Base-by-base conservation (phyloP, 2,329 filamentous ascomycete genomes). In the Xylaria sp. region DNA sequence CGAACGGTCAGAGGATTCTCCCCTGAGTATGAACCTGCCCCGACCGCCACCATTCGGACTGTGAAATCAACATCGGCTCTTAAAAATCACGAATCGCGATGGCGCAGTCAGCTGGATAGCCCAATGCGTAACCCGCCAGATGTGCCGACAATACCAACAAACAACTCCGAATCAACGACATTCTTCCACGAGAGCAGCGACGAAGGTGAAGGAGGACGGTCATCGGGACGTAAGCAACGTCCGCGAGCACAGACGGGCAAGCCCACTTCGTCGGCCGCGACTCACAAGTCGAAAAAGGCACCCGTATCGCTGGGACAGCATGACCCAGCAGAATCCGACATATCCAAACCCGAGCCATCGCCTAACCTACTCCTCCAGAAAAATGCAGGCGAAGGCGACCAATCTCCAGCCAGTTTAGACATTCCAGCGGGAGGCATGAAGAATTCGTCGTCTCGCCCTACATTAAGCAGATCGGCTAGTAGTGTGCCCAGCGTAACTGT, bases 11-110 rank as follows among this genome's bases (percentile, higher is more conserved):
- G 89, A 71, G 89, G 90, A 1, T 94, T 94, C 77, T 94, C 92
- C 20, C 90, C 91, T 13, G 90, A 91, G 63, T 94, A 94, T 78
- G 90, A 91, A 55, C 91, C 91, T 13, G 89, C 90, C 70, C 88
- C 89, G 48, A 91, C 88, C 77, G 90, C 92, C 34, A 89, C 88
- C n/a, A 92, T 94, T 50, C 87, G 90, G 63, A 82, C 86, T n/a
- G 88, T 92, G 44, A 84, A 85, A 63, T 81, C 84, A 5, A 83
- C 82, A 46, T 82, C 84, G 10, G 79, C 78, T 6, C 72, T 79
- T 13, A 75, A 77, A 48, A 77, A 57, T 34, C 75, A 75, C 10
- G 74, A 77, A 23, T 74, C 72, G 15, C 74, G 72, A 57, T 75
- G 74, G 60, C 71, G 74, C 44, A 70, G 68, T 15, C 72, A 75